Conservation (phyloP, 179 eudicot genomes). For the Beta corolliflora region DNA sequence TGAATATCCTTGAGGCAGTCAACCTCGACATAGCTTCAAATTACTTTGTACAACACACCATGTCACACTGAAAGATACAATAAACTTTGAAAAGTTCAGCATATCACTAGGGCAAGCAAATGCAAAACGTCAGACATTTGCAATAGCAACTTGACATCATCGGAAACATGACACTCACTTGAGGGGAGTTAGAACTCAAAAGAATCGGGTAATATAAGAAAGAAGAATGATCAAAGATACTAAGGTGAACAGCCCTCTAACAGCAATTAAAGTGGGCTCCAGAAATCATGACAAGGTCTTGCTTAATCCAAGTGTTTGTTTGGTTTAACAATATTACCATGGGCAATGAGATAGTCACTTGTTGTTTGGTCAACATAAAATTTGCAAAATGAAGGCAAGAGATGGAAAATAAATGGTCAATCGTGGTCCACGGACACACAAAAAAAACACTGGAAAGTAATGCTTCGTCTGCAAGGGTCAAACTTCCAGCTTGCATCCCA, state of each 20-base stretch:
- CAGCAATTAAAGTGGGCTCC: not conserved
- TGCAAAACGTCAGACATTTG: not conserved
- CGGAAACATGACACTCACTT: not conserved
- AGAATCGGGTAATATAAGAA: not conserved
- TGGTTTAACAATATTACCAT: too few relatives aligned
- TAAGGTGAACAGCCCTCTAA: not conserved
- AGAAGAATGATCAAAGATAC: not conserved
- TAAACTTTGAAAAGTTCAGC: not conserved
- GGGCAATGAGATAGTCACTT: too few relatives aligned
- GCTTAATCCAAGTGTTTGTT: not conserved
- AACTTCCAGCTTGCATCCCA: not conserved
- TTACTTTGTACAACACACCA: not conserved
- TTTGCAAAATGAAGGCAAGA: not conserved
- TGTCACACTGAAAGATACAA: not conserved
- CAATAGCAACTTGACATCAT: not conserved
- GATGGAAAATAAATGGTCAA: not conserved
- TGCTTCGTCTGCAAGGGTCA: not conserved
- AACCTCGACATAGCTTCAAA: not conserved
- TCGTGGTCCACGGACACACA: not conserved
- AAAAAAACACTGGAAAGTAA: not conserved
- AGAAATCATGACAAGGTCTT: not conserved
- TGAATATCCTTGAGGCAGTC: not conserved
- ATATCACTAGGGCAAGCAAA: not conserved
- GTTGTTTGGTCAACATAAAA: too few relatives aligned
- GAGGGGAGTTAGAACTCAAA: not conserved